phyloP scores from a whole-genome alignment of 1,284 basidiomycete species.

The Papiliotrema terrestris region DNA sequence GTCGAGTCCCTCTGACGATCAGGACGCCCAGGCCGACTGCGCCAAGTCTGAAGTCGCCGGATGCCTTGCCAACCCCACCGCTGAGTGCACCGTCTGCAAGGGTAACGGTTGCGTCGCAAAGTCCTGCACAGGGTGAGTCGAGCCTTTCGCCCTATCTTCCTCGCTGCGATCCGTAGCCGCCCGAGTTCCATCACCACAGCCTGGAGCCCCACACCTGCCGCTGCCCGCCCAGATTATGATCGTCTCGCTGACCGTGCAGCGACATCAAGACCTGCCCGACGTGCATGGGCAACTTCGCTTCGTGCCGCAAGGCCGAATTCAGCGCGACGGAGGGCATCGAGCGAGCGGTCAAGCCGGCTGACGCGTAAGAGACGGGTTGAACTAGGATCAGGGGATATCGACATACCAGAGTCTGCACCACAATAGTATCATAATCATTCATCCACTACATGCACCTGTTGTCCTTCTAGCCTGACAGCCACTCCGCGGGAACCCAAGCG shows the following conservation, averaged over 20 bases:
- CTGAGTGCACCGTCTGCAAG: slow-evolving; percentile 34
- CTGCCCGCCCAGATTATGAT: background rate
- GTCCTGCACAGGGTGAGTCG: slow-evolving; percentile 44
- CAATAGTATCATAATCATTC: background rate
- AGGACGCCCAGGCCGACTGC: slow-evolving; percentile 28
- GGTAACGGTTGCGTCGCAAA: slow-evolving; percentile 41
- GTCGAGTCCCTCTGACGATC: slow-evolving; percentile 2
- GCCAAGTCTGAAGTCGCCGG: slow-evolving; percentile 40
- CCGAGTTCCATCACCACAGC: background rate
- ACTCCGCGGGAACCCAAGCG: too few relatives aligned
- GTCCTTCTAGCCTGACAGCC: background rate
- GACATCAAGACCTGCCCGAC: slow-evolving; percentile 41
- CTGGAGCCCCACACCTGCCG: background rate
- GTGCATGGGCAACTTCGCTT: slow-evolving; percentile 36
- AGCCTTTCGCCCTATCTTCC: background rate
- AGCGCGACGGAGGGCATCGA: slow-evolving; percentile 41
- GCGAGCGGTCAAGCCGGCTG: slow-evolving; percentile 18
- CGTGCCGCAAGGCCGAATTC: slow-evolving; percentile 38
- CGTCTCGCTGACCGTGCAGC: slow-evolving; percentile 13
- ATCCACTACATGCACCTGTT: background rate
- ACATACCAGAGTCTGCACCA: background rate
- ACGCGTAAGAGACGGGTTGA: slow-evolving; percentile 7
- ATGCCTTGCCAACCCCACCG: slow-evolving; percentile 37
- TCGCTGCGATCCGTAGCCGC: background rate
- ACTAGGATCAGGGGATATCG: background rate